Percentiles rank a stretch among this genome's conserved stretches.
Evolutionary conservation across 768 basidiomycete genomes (phyloP).

Genomic region (Bullera alba): DNA sequence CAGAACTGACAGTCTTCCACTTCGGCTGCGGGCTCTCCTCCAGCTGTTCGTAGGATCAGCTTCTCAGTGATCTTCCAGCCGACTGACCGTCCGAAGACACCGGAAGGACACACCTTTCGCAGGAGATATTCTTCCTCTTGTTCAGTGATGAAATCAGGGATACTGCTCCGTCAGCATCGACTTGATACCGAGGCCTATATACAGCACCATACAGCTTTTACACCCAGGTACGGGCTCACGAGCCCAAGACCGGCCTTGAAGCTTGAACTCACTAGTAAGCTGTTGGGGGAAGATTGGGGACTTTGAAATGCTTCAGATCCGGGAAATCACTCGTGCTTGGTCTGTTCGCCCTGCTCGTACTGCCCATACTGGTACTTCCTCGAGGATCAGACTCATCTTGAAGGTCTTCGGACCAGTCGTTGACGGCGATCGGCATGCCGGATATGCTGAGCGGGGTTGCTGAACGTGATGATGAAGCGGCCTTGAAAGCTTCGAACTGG

Average conservation of each 20-base stretch:
- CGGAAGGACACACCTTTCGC: conserved; percentile 61
- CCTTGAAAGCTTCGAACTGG: neutral
- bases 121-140: conserved; percentile 72
- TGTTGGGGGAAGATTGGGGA: conserved; percentile 25
- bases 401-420: too few relatives aligned
- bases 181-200: too few relatives aligned
- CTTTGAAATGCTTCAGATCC: conserved; percentile 17
- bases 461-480: neutral
- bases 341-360: neutral
- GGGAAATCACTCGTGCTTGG: conserved; percentile 7
- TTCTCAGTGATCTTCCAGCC: neutral
- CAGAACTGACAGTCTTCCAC: conserved; percentile 70
- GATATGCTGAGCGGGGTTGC: neutral
- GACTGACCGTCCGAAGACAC: too few relatives aligned
- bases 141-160: conserved; percentile 62
- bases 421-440: neutral
- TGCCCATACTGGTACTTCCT: neutral
- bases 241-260: neutral
- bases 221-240: too few relatives aligned
- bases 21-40: conserved; percentile 66
- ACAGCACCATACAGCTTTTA: too few relatives aligned
- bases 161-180: conserved; percentile 49
- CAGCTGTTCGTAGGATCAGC: conserved; percentile 52
- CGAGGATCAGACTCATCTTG: too few relatives aligned
- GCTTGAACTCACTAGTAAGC: conserved; percentile 27